Evolutionary conservation across 2,329 filamentous ascomycete species (phyloP).

Genomic region (Aureobasidium uvarum): DNA sequence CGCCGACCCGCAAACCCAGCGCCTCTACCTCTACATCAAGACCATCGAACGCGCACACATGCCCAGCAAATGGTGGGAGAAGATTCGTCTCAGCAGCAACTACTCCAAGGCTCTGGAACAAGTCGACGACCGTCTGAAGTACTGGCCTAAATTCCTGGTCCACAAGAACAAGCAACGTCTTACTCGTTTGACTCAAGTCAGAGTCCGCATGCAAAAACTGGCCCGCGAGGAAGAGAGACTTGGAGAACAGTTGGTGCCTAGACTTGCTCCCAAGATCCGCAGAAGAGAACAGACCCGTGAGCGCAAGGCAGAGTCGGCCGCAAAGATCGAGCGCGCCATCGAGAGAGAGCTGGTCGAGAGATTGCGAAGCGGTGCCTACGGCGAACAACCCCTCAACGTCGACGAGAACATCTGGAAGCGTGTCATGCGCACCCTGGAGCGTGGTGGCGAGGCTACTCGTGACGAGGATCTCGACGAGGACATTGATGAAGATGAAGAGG

Average conservation of each 20-base stretch:
- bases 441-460: constrained; percentile 74
- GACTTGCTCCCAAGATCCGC: constrained; percentile 84
- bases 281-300: constrained; percentile 50
- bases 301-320: constrained; percentile 55
- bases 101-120: constrained; percentile 86
- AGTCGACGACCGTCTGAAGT: constrained; percentile 80
- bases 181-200: constrained; percentile 87
- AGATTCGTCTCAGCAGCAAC: constrained; percentile 84
- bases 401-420: constrained; percentile 97
- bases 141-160: constrained; percentile 89
- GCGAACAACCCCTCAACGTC: constrained; percentile 90
- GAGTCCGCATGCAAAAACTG: constrained; percentile 71
- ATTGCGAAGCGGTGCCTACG: constrained; percentile 87
- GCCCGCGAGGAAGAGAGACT: constrained; percentile 86
- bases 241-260: constrained; percentile 83
- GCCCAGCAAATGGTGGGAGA: constrained; percentile 92
- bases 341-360: constrained; percentile 92
- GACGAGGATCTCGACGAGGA: constrained; percentile 90
- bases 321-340: constrained; percentile 93
- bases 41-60: constrained; percentile 84
- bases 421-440: constrained; percentile 86
- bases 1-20: constrained; percentile 73
- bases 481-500: constrained; percentile 70
- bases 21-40: constrained; percentile 95
- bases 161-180: constrained; percentile 97